phyloP scores from a whole-genome alignment of 1,284 basidiomycete genomes.

The Moniliella sp. region DNA sequence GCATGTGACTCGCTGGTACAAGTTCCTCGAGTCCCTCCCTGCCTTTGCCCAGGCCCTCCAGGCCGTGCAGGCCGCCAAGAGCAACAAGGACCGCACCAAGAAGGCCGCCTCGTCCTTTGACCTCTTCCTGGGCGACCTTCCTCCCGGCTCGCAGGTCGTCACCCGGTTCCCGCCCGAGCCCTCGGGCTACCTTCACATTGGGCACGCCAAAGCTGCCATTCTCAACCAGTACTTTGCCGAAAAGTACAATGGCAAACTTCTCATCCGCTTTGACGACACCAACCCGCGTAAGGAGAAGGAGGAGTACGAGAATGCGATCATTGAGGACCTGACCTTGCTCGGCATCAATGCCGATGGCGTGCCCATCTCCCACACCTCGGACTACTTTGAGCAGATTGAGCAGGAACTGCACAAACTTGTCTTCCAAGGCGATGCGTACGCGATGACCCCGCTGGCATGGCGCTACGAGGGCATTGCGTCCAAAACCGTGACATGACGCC shows the following conservation, averaged over 20 bases:
- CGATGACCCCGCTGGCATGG: conserved; percentile 76
- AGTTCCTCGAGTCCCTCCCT: conserved; percentile 55
- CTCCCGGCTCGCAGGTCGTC: conserved; percentile 71
- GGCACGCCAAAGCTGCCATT: conserved; percentile 70
- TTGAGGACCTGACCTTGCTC: conserved; percentile 29
- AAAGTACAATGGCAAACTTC: conserved; percentile 86
- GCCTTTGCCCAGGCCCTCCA: conserved; percentile 48
- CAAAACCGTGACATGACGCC: conserved; percentile 54
- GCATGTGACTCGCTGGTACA: conserved; percentile 70
- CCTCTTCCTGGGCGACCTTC: conserved; percentile 58
- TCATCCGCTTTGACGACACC: conserved; percentile 93
- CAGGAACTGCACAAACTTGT: conserved; percentile 62
- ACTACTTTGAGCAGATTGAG: conserved; percentile 78
- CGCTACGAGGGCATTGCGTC: conserved; percentile 75
- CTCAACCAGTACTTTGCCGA: conserved; percentile 87
- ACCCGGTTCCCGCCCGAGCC: conserved; percentile 96
- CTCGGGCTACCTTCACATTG: conserved; percentile 90
- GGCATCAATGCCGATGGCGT: conserved; percentile 60
- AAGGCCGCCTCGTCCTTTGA: conserved; percentile 49
- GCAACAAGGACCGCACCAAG: conserved; percentile 35
- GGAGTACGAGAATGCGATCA: conserved; percentile 31
- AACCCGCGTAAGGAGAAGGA: conserved; percentile 86
- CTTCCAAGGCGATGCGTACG: conserved; percentile 70
- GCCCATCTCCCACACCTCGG: conserved; percentile 73
- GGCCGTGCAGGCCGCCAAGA: conserved; percentile 37